Evolutionary conservation across 2,329 filamentous ascomycete genomes (phyloP), one percentile per base, ranked within the genome.

Genomic region (Coniochaeta sp.): DNA sequence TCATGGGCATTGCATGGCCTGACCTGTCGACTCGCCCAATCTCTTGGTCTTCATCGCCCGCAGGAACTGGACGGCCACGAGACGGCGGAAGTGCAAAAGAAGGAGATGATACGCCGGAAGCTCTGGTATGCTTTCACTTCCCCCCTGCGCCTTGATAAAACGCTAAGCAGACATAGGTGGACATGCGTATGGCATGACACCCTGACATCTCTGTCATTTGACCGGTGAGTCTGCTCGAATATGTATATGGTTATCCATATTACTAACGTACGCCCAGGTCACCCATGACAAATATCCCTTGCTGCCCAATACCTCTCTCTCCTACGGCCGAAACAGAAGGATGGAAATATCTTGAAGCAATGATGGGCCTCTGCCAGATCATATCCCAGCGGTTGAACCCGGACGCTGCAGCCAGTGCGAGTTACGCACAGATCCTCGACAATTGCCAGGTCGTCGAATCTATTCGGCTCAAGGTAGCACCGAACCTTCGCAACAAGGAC

Each of bases 131-230:
- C 61, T n/a, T 36, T 36, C 14, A 12, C 36, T 40, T 24, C 43
- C 2, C 12, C 11, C 9, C 52, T 9, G 28, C 19, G 16, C 28
- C 22, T 26, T 24, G 28, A 34, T 47, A 3, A 40, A 31, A 22
- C 1, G 66, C 71, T 64, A 64, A 68, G 4, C 34, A 36, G 11
- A 17, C 3, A 7, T 44, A 75, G 75, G 71, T 83, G 85, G 85
- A 86, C 83, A 5, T 85, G 83, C 64, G 79, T 86, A 11, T 88
- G 85, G 85, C 85, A 88, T 64, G 85, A 88, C 60, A 87, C 83
- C 6, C 73, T 88, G 22, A 86, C 84, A 0, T 88, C 85, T 0
- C 71, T 88, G 1, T 88, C 85, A 0, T 88, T 88, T 68, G 85
- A 88, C 65, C 77, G 85, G 80, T 83, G 72, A 65, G 72, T 60